These are phyloP conservation scores for Didymella glomerata DNA, from an alignment of 2,329 filamentous ascomycete genomes.

Conservation along the genomic window DNA sequence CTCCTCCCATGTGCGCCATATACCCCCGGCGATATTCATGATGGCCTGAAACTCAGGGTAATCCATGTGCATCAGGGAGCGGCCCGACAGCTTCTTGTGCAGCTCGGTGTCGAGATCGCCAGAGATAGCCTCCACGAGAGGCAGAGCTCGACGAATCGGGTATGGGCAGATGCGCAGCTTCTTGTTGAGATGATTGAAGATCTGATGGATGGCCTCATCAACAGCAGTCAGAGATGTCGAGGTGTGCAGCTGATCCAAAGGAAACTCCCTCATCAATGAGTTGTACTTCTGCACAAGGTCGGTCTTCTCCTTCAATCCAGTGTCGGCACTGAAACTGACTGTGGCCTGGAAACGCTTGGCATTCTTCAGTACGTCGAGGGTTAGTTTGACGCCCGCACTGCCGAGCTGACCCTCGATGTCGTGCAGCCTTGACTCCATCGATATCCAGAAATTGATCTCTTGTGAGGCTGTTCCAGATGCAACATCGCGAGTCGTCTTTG, in stretches of 20 bases:
- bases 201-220: constrained; percentile 85
- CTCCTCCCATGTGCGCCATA: constrained; percentile 94
- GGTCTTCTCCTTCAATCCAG: constrained; percentile 92
- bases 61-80: constrained; percentile 88
- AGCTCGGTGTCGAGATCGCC: constrained; percentile 87
- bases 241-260: constrained; percentile 90
- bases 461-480: constrained; percentile 83
- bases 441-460: constrained; percentile 99
- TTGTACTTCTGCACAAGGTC: constrained; percentile 99
- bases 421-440: constrained; percentile 93
- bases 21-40: constrained; percentile 82
- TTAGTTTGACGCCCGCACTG: constrained; percentile 87
- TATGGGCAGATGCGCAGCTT: constrained; percentile 97
- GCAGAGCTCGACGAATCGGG: constrained; percentile 87
- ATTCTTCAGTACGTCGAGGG: constrained; percentile 92
- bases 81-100: constrained; percentile 84
- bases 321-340: constrained; percentile 95
- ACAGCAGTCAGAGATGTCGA: constrained; percentile 89
- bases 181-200: constrained; percentile 96
- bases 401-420: constrained; percentile 88
- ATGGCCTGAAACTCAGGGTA: constrained; percentile 88
- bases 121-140: constrained; percentile 96
- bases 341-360: constrained; percentile 98
- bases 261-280: constrained; percentile 97
- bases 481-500: constrained; percentile 89